Conservation (phyloP, 2,329 filamentous ascomycete species). For the Claviceps arundinis region DNA sequence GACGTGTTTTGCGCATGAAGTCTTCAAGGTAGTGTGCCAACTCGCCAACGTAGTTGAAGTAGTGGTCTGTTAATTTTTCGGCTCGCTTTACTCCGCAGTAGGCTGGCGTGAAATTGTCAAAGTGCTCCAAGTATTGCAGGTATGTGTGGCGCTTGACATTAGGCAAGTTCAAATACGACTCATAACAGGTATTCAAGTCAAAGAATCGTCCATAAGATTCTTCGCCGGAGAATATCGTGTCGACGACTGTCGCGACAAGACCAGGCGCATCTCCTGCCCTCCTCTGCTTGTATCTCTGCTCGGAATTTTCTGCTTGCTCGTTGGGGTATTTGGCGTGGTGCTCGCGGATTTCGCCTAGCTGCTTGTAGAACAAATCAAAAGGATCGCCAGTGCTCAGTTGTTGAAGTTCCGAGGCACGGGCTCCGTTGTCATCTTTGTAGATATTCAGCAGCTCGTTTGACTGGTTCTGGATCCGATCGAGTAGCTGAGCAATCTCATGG, state of each 20-base stretch:
- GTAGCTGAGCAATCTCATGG: conserved; percentile 78
- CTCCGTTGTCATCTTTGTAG: conserved; percentile 66
- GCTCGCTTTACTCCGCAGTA: conserved; percentile 60
- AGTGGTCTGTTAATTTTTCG: conserved; percentile 84
- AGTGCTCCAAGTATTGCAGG: conserved; percentile 81
- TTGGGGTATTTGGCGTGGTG: conserved; percentile 89
- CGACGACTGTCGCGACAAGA: conserved; percentile 54
- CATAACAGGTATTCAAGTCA: conserved; percentile 72
- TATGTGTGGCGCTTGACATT: conserved; percentile 77
- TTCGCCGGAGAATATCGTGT: conserved; percentile 90
- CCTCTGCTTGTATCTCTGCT: conserved; percentile 72
- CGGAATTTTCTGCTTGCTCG: conserved; percentile 88
- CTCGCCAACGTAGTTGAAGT: conserved; percentile 77
- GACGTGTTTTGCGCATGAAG: conserved; percentile 74
- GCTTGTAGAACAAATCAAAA: conserved; percentile 83
- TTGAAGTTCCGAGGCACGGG: conserved; percentile 67
- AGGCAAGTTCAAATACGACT: conserved; percentile 80
- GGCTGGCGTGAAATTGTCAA: conserved; percentile 72
- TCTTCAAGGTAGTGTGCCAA: conserved; percentile 74
- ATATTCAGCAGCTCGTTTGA: conserved; percentile 68
- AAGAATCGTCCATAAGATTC: conserved; percentile 89
- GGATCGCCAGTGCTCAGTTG: conserved; percentile 72
- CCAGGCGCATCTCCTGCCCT: conserved; percentile 52
- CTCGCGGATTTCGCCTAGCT: conserved; percentile 66
- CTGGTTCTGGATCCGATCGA: conserved; percentile 78